Percentiles rank a stretch among this genome's conserved stretches.
Evolutionary conservation across 78 protist species (phyloP).

Genomic region (Monosiga brevicollis): DNA sequence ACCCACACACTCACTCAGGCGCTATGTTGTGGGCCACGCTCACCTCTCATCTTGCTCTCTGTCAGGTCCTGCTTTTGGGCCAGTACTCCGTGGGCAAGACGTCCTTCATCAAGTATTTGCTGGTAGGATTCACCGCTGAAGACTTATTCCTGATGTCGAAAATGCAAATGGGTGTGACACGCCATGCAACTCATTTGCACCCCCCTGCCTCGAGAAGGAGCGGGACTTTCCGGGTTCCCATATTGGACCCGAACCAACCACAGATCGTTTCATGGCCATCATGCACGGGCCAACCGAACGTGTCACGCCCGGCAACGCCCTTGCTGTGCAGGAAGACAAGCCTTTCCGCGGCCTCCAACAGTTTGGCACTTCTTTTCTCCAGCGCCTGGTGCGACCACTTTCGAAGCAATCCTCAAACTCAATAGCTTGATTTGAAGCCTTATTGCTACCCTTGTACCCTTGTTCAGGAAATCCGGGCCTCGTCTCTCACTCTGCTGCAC

Average conservation of each 20-base stretch:
- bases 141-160: not conserved
- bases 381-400: too few species aligned
- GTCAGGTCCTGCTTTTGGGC: conserved; percentile 65
- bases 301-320: conserved; percentile 58
- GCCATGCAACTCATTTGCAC: not conserved
- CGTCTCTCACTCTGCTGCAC: too few species aligned
- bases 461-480: too few species aligned
- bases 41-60: too few species aligned
- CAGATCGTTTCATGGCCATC: conserved; percentile 78
- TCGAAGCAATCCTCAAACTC: too few species aligned
- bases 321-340: conserved; percentile 44
- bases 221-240: conserved; percentile 24
- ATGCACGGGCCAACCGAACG: conserved; percentile 64
- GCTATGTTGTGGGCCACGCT: not conserved
- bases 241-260: conserved; percentile 83
- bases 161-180: not conserved
- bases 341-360: conserved; percentile 68
- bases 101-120: conserved; percentile 13
- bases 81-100: conserved; percentile 50
- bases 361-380: conserved; percentile 67
- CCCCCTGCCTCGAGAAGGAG: too few species aligned
- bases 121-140: too few species aligned
- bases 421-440: too few species aligned
- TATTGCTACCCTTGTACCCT: too few species aligned
- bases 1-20: not conserved